These are phyloP conservation scores for Fusarium sulawesiense DNA, from an alignment of 2,329 filamentous ascomycete species.

Conservation along the genomic window DNA sequence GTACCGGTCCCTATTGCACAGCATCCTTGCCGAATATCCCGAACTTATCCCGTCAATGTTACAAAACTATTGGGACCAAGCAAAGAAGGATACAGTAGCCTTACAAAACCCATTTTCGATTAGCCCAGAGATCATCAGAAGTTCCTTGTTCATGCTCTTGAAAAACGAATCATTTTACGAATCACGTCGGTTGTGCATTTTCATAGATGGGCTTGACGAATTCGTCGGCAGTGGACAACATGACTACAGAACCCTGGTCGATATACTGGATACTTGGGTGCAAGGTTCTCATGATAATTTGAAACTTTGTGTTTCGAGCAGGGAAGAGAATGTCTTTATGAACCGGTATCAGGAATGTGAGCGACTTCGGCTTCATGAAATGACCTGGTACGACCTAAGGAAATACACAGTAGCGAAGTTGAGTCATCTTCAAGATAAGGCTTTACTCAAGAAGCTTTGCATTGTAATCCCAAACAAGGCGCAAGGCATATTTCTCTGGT, in stretches of 20 bases:
- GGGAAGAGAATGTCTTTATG: neutral
- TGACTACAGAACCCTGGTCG: neutral
- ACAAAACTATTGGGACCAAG: accelerated
- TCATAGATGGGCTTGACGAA: neutral
- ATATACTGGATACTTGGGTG: neutral
- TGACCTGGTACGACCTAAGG: neutral
- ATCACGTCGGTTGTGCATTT: neutral
- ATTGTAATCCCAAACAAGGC: accelerated
- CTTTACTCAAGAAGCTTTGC: accelerated
- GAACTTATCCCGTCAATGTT: neutral
- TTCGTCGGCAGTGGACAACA: neutral
- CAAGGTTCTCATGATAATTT: accelerated
- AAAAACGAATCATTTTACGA: accelerated
- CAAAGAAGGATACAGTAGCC: neutral
- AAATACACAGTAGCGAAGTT: neutral
- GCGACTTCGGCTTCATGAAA: neutral
- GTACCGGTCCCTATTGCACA: accelerated
- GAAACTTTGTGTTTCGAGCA: neutral
- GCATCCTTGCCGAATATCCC: accelerated
- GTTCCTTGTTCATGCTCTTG: accelerated
- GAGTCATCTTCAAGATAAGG: accelerated
- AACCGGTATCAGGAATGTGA: accelerated
- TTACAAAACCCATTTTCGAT: too few species aligned
- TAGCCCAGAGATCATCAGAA: accelerated
- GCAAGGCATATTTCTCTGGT: neutral